Percentiles rank a stretch among this genome's conserved stretches.
Evolutionary conservation across 768 basidiomycete genomes (phyloP).

Genomic region (Termitomyces sp.): DNA sequence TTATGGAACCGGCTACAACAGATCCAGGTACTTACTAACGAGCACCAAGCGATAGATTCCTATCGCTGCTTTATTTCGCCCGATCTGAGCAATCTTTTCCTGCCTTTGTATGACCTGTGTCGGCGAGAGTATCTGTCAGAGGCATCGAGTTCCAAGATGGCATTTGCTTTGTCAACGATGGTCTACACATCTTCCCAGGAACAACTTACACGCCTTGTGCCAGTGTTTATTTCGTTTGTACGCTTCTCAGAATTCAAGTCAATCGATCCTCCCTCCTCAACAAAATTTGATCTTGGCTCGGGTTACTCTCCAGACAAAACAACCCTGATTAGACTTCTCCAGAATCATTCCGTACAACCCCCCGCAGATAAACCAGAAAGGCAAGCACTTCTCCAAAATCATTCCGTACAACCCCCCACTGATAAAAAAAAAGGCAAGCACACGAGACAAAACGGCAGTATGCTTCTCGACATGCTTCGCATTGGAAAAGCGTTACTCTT

Average conservation of each 20-base stretch:
- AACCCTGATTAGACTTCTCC: background rate
- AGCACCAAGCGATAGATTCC: background rate
- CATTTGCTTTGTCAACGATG: background rate
- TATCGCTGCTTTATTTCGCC: background rate
- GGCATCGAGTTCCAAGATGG: background rate
- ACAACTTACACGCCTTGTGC: background rate
- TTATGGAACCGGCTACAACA: background rate
- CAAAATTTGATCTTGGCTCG: background rate
- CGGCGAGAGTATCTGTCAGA: background rate
- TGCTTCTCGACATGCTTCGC: background rate
- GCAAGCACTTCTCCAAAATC: background rate
- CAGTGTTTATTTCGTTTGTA: background rate
- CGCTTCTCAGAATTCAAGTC: background rate
- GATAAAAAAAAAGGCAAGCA: background rate
- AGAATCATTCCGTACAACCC: background rate
- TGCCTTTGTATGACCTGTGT: background rate
- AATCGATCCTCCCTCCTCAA: background rate
- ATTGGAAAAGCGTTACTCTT: background rate
- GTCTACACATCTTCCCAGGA: background rate
- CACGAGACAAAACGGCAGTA: background rate
- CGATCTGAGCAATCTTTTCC: background rate
- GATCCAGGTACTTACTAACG: background rate
- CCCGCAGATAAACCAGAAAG: background rate
- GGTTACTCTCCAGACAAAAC: background rate
- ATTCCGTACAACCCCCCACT: background rate